Conservation (phyloP, 768 basidiomycete genomes). For the Leucosporidium scottii region DNA sequence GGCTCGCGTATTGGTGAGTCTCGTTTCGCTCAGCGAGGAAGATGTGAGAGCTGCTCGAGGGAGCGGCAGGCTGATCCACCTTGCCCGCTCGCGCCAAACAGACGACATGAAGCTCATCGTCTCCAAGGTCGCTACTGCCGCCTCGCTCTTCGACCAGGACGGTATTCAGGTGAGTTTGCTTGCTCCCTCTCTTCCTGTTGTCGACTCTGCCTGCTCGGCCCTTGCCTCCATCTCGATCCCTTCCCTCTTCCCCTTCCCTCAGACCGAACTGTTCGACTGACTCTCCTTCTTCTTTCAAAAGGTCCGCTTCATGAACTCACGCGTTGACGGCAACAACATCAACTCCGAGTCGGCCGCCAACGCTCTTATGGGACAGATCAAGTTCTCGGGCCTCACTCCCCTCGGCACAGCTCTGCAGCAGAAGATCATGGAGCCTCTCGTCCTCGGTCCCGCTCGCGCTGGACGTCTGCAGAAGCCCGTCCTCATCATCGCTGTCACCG, state of each 20-base stretch:
- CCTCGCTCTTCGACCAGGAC: slow-evolving; percentile 38
- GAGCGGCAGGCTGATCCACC: too few relatives aligned
- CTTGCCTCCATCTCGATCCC: too few relatives aligned
- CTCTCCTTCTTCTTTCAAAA: background rate
- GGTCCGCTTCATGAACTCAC: slow-evolving; percentile 46
- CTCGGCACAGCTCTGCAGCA: slow-evolving; percentile 36
- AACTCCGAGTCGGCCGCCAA: slow-evolving; percentile 40
- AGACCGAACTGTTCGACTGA: too few relatives aligned
- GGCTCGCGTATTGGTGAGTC: slow-evolving; percentile 42
- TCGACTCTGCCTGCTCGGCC: too few relatives aligned
- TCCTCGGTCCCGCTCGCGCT: slow-evolving; percentile 42
- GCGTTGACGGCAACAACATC: slow-evolving; percentile 44
- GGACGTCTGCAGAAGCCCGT: slow-evolving; percentile 44
- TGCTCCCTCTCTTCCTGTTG: too few relatives aligned
- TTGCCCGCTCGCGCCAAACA: too few relatives aligned
- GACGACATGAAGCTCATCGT: slow-evolving; percentile 44
- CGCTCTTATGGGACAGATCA: slow-evolving; percentile 42
- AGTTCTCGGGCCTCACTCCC: slow-evolving; percentile 38
- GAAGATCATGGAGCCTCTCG: slow-evolving; percentile 45
- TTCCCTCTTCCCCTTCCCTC: slow-evolving; percentile 12
- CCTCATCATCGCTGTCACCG: slow-evolving; percentile 42
- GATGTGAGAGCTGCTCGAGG: too few relatives aligned
- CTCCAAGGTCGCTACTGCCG: slow-evolving; percentile 16
- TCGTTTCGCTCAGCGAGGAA: too few relatives aligned
- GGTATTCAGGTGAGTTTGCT: slow-evolving; percentile 42